phyloP scores from a whole-genome alignment of 2,329 filamentous ascomycete species.

The Tolypocladium endophyticum region DNA sequence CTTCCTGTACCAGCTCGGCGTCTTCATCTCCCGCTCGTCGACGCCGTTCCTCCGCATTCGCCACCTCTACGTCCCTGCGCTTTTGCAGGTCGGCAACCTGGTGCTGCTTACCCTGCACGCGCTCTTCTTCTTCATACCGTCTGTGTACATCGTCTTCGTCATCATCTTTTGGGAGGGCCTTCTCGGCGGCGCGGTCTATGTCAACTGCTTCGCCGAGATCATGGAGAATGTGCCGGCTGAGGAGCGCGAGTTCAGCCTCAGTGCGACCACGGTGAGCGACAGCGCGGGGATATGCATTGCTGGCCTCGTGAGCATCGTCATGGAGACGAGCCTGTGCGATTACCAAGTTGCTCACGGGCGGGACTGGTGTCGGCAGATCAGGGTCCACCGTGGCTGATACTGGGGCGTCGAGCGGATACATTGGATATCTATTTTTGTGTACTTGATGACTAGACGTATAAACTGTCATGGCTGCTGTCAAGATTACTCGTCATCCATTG shows the following conservation, averaged over 20 bases:
- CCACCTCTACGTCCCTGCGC: slow-evolving; percentile 67
- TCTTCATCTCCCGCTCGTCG: slow-evolving; percentile 88
- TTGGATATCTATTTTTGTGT: neutral
- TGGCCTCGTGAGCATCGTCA: slow-evolving; percentile 68
- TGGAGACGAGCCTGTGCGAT: slow-evolving; percentile 73
- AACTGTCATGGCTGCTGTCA: neutral
- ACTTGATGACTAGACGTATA: neutral
- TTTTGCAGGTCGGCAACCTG: slow-evolving; percentile 75
- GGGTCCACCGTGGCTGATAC: slow-evolving; percentile 15
- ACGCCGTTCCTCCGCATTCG: slow-evolving; percentile 79
- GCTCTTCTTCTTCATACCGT: slow-evolving; percentile 71
- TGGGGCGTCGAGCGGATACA: neutral
- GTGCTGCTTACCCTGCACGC: slow-evolving; percentile 64
- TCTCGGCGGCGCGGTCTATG: slow-evolving; percentile 84
- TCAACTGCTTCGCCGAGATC: slow-evolving; percentile 93
- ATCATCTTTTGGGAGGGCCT: slow-evolving; percentile 92
- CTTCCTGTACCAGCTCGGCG: slow-evolving; percentile 88
- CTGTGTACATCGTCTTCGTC: slow-evolving; percentile 73
- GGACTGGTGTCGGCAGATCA: slow-evolving; percentile 57
- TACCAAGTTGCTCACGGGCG: slow-evolving; percentile 78
- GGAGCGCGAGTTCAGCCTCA: slow-evolving; percentile 84
- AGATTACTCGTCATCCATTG: neutral
- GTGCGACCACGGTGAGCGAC: slow-evolving; percentile 85
- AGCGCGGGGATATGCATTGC: slow-evolving; percentile 84
- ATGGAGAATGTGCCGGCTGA: slow-evolving; percentile 66